These are phyloP conservation scores for Xylaria hypoxylon DNA, from an alignment of 2,329 filamentous ascomycete genomes.

Conservation along the genomic window DNA sequence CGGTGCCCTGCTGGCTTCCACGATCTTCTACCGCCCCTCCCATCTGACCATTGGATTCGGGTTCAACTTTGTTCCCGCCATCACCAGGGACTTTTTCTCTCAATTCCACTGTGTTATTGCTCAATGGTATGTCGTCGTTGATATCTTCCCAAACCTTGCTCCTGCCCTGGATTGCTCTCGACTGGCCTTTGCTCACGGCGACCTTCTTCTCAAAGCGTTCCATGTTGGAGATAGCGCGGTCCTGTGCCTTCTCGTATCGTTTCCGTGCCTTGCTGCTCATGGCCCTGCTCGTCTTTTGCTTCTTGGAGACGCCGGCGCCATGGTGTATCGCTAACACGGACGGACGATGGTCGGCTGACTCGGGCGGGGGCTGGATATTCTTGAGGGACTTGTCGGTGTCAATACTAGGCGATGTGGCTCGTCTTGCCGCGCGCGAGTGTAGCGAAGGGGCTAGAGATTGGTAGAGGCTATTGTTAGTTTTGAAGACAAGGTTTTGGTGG, in stretches of 20 bases:
- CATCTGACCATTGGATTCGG: conserved; percentile 44
- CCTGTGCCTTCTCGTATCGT: conserved; percentile 68
- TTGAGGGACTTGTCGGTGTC: conserved; percentile 79
- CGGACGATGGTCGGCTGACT: conserved; percentile 64
- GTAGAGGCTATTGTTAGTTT: conserved; percentile 16
- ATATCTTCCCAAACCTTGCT: conserved; percentile 69
- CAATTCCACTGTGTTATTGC: conserved; percentile 24
- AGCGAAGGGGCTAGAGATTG: conserved; percentile 66
- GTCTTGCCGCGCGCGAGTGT: conserved; percentile 80
- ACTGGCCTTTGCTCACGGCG: conserved; percentile 64
- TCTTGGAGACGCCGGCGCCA: conserved; percentile 75
- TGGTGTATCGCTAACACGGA: conserved; percentile 78
- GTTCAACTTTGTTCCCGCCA: conserved; percentile 39
- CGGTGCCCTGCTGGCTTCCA: conserved; percentile 12
- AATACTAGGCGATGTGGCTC: conserved; percentile 77
- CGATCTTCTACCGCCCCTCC: conserved; percentile 32
- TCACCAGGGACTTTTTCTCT: conserved; percentile 34
- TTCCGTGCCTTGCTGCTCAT: conserved; percentile 66
- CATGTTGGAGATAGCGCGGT: conserved; percentile 69
- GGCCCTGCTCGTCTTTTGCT: conserved; percentile 68
- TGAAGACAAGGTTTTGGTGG: background rate
- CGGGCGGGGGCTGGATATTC: conserved; percentile 63
- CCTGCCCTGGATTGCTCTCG: conserved; percentile 60
- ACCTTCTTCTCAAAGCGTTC: conserved; percentile 69
- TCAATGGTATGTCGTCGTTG: conserved; percentile 57